Evolutionary conservation across 108 stramenopile genomes (phyloP).

Genomic region (Cafeteria roenbergensis): DNA sequence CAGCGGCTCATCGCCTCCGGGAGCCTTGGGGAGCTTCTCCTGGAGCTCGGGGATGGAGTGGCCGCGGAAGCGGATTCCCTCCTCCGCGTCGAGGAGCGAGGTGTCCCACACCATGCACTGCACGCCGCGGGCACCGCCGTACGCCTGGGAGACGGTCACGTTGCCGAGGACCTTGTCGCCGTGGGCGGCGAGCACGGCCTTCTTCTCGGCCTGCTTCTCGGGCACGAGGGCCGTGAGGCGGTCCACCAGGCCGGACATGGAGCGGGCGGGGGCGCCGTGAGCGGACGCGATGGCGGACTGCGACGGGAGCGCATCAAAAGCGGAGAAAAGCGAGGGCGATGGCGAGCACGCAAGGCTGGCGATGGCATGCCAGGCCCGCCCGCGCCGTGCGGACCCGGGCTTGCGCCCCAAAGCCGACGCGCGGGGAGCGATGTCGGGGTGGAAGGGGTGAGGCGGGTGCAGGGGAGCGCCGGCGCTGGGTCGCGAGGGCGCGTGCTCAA

Average conservation of each 20-base stretch:
- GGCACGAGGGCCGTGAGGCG: conserved; percentile 78
- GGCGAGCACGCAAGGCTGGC: no score
- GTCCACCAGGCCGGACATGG: conserved; percentile 69
- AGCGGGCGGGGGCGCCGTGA: conserved; percentile 25
- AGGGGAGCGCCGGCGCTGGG: no score
- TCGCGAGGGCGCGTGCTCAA: no score
- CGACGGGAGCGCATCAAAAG: no score
- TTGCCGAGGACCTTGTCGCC: conserved; percentile 76
- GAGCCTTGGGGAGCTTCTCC: conserved; percentile 72
- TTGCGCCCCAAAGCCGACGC: no score
- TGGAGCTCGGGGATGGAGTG: conserved; percentile 96
- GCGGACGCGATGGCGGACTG: no score
- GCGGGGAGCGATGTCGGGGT: no score
- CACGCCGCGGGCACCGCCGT: conserved; percentile 90
- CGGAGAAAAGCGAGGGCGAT: no score
- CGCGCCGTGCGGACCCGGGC: no score
- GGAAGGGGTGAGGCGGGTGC: no score
- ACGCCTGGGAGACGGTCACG: conserved; percentile 82
- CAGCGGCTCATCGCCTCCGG: conserved; percentile 83
- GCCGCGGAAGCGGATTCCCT: conserved; percentile 97
- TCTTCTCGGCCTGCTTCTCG: conserved; percentile 67
- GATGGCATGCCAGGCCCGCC: no score
- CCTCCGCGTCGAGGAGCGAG: conserved; percentile 87
- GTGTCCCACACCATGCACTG: conserved; percentile 99
- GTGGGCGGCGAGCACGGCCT: conserved; percentile 80